Evolutionary conservation across 108 stramenopile genomes (phyloP), one percentile per base, ranked within the genome.

Genomic region (Stephanodiscus triporus): DNA sequence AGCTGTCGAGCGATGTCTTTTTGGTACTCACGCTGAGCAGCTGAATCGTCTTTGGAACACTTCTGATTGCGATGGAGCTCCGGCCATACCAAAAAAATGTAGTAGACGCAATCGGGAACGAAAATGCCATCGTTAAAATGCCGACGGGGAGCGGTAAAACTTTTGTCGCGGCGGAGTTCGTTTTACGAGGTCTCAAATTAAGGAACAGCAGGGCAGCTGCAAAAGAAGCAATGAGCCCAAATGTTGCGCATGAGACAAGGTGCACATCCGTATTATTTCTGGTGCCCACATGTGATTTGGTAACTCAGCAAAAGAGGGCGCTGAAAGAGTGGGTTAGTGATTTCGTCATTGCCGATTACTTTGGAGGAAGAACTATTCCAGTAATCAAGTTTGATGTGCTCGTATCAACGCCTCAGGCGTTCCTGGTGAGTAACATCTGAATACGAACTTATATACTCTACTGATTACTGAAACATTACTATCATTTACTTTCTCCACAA

Each of bases 61-160:
- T 0, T 2, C 16, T 9, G 9, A 22, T 7, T 23, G 5, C 53
- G 13, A 54, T 54, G 53, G 42, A 47, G 43, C 47, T 84, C 24
- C 71, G 80, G 19, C 45, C 63, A 24, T 84, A 81, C 40, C 84
- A 84, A 62, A 54, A 50, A 40, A 29, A 68, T 8, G 70, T 77
- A n/a, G 84, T 84, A 14, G 72, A 84, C 9, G 34, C 30, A 23
- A 77, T 81, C 20, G 70, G 80, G 30, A 23, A 73, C 24, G 27
- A 63, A 9, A 84, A 84, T 30, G 64, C 76, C 24, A 84, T 84
- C 43, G 63, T 81, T 55, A 80, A 77, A 66, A 80, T 84, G 84
- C 84, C 80, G 26, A 84, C 78, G 2, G 84, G 79, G 43, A 38
- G 42, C 8, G 84, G 84, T 0, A 84, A 84, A 38, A 84, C 84